phyloP scores from a whole-genome alignment of 331 rosid genomes.

The Telfairia occidentalis region DNA sequence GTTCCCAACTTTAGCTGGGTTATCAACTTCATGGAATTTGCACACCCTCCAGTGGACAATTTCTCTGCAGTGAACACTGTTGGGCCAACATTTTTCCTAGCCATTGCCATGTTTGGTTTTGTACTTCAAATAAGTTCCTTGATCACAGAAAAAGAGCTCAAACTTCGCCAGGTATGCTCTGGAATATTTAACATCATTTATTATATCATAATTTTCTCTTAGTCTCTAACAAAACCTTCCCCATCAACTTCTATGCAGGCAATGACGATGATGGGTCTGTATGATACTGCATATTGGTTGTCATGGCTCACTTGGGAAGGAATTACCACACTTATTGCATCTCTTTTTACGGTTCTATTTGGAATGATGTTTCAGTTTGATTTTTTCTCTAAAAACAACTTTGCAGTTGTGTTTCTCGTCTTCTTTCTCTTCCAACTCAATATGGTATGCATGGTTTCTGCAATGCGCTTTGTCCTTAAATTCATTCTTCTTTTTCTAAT shows the following conservation, averaged over 20 bases:
- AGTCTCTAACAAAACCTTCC: background rate
- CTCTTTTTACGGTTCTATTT: slow-evolving; percentile 60
- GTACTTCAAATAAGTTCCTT: slow-evolving; percentile 74
- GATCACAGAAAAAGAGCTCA: slow-evolving; percentile 76
- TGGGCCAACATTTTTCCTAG: slow-evolving; percentile 69
- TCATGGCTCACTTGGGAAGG: slow-evolving; percentile 89
- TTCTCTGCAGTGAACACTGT: slow-evolving; percentile 30
- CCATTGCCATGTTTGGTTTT: slow-evolving; percentile 75
- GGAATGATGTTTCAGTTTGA: slow-evolving; percentile 81
- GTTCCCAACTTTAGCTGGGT: slow-evolving; percentile 64
- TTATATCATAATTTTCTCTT: background rate
- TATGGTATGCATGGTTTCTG: slow-evolving; percentile 43
- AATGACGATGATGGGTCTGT: slow-evolving; percentile 88
- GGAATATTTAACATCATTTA: background rate
- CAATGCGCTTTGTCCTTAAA: background rate
- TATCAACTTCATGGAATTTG: slow-evolving; percentile 54
- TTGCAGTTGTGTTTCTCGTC: slow-evolving; percentile 35
- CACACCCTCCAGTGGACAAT: slow-evolving; percentile 45
- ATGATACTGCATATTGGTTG: slow-evolving; percentile 88
- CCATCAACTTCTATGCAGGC: slow-evolving; percentile 36
- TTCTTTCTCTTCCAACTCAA: slow-evolving; percentile 83
- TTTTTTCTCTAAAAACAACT: slow-evolving; percentile 61
- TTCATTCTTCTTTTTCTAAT: slow-evolving; percentile 6
- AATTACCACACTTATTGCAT: slow-evolving; percentile 42
- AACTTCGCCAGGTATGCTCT: slow-evolving; percentile 73